Conservation (phyloP, 2,329 filamentous ascomycete genomes). For the Phialophora verrucosa region DNA sequence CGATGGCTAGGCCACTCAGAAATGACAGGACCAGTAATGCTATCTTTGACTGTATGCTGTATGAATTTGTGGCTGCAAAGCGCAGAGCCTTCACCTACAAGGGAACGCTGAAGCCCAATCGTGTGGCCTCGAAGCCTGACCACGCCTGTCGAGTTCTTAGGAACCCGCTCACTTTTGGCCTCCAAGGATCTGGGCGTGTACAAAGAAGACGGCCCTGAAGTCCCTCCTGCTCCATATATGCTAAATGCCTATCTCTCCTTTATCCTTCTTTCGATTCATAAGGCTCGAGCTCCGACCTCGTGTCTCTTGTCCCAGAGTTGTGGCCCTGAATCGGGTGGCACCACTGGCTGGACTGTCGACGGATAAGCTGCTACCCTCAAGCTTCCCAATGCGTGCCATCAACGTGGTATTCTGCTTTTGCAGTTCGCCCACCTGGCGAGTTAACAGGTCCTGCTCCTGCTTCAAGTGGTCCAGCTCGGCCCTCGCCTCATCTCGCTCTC, state of each 20-base stretch:
- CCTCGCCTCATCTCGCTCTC: slow-evolving; percentile 55
- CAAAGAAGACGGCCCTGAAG: not conserved
- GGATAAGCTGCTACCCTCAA: slow-evolving; percentile 38
- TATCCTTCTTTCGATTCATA: slow-evolving; percentile 27
- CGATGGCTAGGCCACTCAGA: not conserved
- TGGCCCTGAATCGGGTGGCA: slow-evolving; percentile 20
- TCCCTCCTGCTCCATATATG: slow-evolving; percentile 9
- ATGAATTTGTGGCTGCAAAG: not conserved
- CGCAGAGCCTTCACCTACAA: not conserved
- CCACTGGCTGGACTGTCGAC: slow-evolving; percentile 16
- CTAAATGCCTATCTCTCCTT: slow-evolving; percentile 24
- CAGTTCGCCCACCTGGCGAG: slow-evolving; percentile 57
- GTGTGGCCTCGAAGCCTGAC: not conserved
- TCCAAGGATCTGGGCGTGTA: not conserved
- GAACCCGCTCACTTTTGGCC: not conserved
- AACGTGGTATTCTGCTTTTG: slow-evolving; percentile 64
- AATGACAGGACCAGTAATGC: not conserved
- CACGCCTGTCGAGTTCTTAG: not conserved
- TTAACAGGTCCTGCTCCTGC: slow-evolving; percentile 51
- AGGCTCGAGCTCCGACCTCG: slow-evolving; percentile 32
- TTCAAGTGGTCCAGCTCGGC: slow-evolving; percentile 54
- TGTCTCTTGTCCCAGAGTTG: slow-evolving; percentile 25
- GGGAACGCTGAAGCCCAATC: not conserved
- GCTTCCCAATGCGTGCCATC: slow-evolving; percentile 52
- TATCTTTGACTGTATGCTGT: not conserved